These are phyloP conservation scores for Rheum nobile DNA, from an alignment of 148 eudicot genomes.

Conservation along the genomic window DNA sequence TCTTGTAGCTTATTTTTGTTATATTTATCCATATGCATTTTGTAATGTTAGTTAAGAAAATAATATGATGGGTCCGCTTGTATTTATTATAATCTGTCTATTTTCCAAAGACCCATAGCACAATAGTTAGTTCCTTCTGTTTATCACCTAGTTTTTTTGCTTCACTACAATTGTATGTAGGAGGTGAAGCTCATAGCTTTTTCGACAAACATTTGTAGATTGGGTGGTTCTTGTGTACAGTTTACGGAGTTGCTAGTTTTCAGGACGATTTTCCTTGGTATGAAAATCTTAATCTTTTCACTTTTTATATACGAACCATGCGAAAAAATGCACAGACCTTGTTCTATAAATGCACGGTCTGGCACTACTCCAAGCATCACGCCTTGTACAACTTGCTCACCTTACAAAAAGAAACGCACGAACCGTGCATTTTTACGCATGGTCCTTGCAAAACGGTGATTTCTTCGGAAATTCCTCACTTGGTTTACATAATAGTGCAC, in stretches of 20 bases:
- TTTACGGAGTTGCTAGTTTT: conserved; percentile 4
- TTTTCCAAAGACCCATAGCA: conserved; percentile 23
- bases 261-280: conserved; percentile 21
- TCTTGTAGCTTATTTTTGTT: conserved; percentile 10
- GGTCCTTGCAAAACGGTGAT: no score
- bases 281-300: conserved; percentile 12
- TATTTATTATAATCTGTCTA: conserved; percentile 29
- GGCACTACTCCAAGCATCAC: no score
- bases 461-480: no score
- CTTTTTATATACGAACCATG: conserved; percentile 19
- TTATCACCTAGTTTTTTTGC: neutral
- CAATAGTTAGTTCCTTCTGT: neutral
- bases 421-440: no score
- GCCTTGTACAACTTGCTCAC: no score
- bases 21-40: conserved; percentile 8
- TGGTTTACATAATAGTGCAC: no score
- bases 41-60: conserved; percentile 22
- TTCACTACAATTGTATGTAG: conserved; percentile 15
- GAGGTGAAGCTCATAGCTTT: conserved; percentile 10
- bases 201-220: neutral
- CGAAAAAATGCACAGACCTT: no score
- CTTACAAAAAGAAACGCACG: no score
- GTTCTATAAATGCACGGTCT: no score
- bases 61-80: conserved; percentile 15
- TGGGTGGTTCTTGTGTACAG: conserved; percentile 2